A percentile compares a stretch with the other conserved stretches of the same genome.
These are phyloP conservation scores for Haplosporangium gracile DNA, from an alignment of 192 early-diverging fungal genomes.

Conservation along the genomic window DNA sequence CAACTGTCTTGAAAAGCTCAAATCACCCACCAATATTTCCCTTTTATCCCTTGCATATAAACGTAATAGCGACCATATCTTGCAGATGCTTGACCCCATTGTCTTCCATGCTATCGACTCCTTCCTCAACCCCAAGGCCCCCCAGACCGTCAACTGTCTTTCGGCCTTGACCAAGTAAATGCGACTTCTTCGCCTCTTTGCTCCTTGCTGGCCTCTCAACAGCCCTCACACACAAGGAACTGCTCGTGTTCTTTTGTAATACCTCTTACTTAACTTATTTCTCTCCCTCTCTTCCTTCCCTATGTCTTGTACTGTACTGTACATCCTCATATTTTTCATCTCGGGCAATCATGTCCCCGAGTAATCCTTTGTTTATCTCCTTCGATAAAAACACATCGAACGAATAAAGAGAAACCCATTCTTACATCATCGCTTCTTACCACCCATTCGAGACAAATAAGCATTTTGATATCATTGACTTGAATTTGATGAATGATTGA, in stretches of 20 bases:
- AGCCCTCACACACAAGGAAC: background rate
- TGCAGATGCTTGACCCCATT: slow-evolving; percentile 37
- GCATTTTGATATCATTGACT: background rate
- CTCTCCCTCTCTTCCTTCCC: background rate
- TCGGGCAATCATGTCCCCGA: slow-evolving; percentile 1
- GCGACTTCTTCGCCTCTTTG: background rate
- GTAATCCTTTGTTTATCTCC: background rate
- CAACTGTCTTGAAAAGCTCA: background rate
- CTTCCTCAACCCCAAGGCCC: slow-evolving; percentile 22
- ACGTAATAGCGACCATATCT: slow-evolving; percentile 17
- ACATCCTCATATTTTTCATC: background rate
- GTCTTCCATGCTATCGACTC: slow-evolving; percentile 34
- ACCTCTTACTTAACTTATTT: background rate
- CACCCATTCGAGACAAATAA: background rate
- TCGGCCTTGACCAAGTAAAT: slow-evolving; percentile 18
- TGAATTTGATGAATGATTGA: background rate
- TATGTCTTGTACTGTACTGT: background rate
- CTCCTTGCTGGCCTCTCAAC: background rate
- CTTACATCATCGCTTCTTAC: background rate
- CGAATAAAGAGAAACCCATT: background rate
- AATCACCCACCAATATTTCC: background rate
- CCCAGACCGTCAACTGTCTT: slow-evolving; percentile 45
- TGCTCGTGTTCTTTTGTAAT: background rate
- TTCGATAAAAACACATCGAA: background rate
- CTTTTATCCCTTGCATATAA: background rate